phyloP scores from a whole-genome alignment of 306 rosid genomes.

The Prunus kanzakura region DNA sequence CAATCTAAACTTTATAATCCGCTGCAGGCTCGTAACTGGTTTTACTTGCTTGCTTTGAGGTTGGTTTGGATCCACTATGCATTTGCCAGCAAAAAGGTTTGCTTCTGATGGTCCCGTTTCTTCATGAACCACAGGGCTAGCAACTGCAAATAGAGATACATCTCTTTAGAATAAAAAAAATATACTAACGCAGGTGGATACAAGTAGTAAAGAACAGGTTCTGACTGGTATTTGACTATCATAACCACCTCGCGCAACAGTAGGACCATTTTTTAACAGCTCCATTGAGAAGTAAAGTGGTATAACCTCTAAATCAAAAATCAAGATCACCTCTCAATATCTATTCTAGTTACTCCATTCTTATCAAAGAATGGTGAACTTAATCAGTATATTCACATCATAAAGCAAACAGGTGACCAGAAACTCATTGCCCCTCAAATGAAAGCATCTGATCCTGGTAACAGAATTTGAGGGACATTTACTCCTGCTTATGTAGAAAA shows the following conservation, averaged over 20 bases:
- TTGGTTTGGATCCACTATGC: constrained; percentile 56
- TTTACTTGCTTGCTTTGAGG: constrained; percentile 57
- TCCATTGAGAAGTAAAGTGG: background rate
- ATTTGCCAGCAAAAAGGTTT: constrained; percentile 48
- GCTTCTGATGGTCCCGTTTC: constrained; percentile 71
- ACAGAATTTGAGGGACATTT: background rate
- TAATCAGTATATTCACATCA: background rate
- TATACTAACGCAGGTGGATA: background rate
- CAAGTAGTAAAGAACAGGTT: background rate
- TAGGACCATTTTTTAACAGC: background rate
- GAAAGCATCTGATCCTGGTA: background rate
- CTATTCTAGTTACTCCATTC: background rate
- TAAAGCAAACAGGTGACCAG: background rate
- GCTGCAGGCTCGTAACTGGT: constrained; percentile 53
- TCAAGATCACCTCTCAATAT: background rate
- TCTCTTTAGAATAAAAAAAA: background rate
- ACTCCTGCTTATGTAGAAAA: background rate
- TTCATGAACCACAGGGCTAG: constrained; percentile 49
- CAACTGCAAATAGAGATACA: constrained; percentile 37
- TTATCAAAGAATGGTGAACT: background rate
- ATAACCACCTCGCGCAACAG: background rate
- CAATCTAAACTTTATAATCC: constrained; percentile 62
- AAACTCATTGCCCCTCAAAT: background rate
- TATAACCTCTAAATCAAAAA: background rate
- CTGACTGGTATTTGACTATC: background rate